Evolutionary conservation across 768 basidiomycete genomes (phyloP), one percentile per base, ranked within the genome.

Genomic region (Leccinum boreale): DNA sequence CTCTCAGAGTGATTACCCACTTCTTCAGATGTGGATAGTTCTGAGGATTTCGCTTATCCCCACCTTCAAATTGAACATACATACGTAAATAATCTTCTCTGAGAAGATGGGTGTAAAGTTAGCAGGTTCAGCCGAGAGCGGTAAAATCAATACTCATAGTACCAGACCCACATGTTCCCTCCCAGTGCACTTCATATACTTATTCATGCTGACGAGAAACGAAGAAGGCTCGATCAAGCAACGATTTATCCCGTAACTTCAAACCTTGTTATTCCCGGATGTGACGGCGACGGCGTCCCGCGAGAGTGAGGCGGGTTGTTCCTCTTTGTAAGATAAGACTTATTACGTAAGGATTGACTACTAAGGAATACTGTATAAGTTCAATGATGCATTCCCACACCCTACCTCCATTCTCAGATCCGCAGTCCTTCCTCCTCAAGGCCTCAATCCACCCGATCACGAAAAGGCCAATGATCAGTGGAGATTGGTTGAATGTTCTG

Each of bases 281-380:
- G 35, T 6, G 44, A 39, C 23, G 56, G 23, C n/a, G 44, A 39
- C 23, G 56, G 23, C n/a, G 14, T 46, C 4, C 45, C n/a, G 39
- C 39, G 2, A n/a, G 57, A 28, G 1, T n/a, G 12, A 7, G 31
- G 39, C 28, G 53, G n/a, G 29, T 21, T 53, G 44, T 11, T 28
- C 55, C 3, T 69, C 68, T 4, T 10, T 29, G 29, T 29, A 29
- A 31, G 31, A 31, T 31, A 31, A 36, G 35, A 15, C 35, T 17
- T 36, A 8, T 39, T 39, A 39, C 36, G 36, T 17, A 17, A 39
- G 17, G 17, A 39, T 17, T 36, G 3, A 47, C 31, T 31, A 31
- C 31, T 31, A 12, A 12, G 31, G 11, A 31, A 31, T 31, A 26
- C n/a, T 26, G 7, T 26, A 5, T 11, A 31, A 31, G 29, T 12